Base-by-base conservation (phyloP, 768 basidiomycete genomes). In the Tylopilus rubrobrunneus region DNA sequence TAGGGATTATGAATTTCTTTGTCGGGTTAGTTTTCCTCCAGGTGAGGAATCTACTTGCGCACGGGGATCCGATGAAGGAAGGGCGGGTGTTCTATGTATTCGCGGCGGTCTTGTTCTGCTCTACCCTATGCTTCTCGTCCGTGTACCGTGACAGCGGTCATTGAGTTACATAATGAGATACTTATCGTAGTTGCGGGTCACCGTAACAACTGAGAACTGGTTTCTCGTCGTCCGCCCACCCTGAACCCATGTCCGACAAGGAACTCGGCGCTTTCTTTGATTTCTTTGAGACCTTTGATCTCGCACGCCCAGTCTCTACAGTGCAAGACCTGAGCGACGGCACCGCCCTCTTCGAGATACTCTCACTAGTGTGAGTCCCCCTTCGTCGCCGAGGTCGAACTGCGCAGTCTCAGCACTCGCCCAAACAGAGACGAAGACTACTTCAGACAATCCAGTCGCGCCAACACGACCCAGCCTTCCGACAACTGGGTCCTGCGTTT, bases 21-120 rank as follows among this genome's bases (percentile, higher is more conserved):
- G 86, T 98, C 23, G 92, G 92, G 10, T 73, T 97, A 5, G 67
- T 82, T 23, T 98, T 98, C 72, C 75, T 98, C 21, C 94, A 92
- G 0, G 70, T 97, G 37, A 84, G 92, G 51, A 84, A 91, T 69
- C 60, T 80, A 19, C 77, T 98, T 42, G 78, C 90, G 9, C 78
- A 78, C 3, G 84, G 82, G 1, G 74, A 78, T 42, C 67, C 73
- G 1, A 61, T 62, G 62, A 87, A 89, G 58, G 87, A 90, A 62
- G 93, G 93, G n/a, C 79, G 87, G 44, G 84, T 98, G 3, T 98
- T 98, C 67, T 95, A 87, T 62, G 72, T 95, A 5, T 98, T 96
- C 64, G 86, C 83, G 2, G 76, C 63, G 0, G 62, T 86, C 12
- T 73, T 95, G 46, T 51, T 70, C 17, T 60, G 58, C 39, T 60